These are phyloP conservation scores for Lactuca saligna DNA, from an alignment of 129 eudicot genomes.

Conservation along the genomic window DNA sequence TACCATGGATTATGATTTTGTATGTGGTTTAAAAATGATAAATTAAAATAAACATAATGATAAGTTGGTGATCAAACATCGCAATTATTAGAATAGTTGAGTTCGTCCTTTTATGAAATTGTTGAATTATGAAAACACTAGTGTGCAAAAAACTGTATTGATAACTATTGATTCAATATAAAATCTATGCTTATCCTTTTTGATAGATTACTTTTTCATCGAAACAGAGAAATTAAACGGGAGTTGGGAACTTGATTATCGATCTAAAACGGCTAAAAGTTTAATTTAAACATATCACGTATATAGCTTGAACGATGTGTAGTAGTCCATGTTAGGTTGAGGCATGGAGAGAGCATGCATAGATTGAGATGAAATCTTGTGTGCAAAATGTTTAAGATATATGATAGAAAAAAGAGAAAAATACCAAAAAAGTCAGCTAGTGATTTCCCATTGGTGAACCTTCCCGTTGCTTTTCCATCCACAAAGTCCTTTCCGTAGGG, in stretches of 20 bases:
- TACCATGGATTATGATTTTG: too few relatives aligned
- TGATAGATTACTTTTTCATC: neutral
- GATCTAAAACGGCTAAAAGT: neutral
- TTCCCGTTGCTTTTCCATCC: slow-evolving; percentile 50
- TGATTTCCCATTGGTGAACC: slow-evolving; percentile 59
- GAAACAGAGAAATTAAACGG: neutral
- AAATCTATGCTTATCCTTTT: neutral
- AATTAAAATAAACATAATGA: too few relatives aligned
- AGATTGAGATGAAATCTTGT: neutral
- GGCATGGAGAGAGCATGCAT: neutral
- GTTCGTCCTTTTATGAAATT: neutral
- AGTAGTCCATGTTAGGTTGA: neutral
- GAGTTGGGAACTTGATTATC: neutral
- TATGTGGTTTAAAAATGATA: too few relatives aligned
- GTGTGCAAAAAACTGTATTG: neutral
- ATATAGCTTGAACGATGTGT: neutral
- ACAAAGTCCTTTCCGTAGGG: slow-evolving; percentile 60
- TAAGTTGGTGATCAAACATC: too few relatives aligned
- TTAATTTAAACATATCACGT: too few relatives aligned
- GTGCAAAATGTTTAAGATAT: neutral
- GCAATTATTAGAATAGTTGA: neutral
- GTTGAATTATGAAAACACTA: neutral
- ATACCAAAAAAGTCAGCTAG: slow-evolving; percentile 58
- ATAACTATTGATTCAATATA: neutral
- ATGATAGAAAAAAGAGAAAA: neutral